Base-by-base conservation (phyloP, 108 stramenopile species). In the Aurantiochytrium sp. region DNA sequence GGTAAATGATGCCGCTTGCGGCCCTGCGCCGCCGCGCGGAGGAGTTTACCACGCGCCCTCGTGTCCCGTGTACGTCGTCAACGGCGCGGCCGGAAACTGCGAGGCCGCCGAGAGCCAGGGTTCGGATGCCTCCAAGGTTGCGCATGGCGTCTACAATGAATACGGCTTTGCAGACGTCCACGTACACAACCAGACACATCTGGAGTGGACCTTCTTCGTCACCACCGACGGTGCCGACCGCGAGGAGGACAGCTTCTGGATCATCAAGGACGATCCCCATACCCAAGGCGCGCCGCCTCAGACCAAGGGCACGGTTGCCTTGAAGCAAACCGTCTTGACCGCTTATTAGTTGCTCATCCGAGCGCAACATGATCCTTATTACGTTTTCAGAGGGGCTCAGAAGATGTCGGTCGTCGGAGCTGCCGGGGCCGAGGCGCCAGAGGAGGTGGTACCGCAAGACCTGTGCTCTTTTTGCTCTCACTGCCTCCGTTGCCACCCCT, bases 71-170 rank as follows among this genome's bases (percentile, higher is more conserved):
- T 89, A 92, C 87, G 31, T 92, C 30, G 86, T 91, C 42, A 90
- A 89, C 55, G 92, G 92, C 4, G 92, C 91, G 19, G 91, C 88
- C 4, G 92, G 92, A 5, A 91, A 89, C 90, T 54, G 52, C 36
- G 92, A 92, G 89, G 87, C 17, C 4, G 27, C 17, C 48, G 54
- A 21, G 31, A 53, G 15, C 27, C 37, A 52, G 4, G 53, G 54
- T 17, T 4, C 24, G n/a, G 12, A 36, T 27, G 3, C 41, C 37
- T 24, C 37, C 37, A 3, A 36, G 12, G 27, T 85, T 85, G 86
- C 22, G 3, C 55, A 30, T 31, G 87, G 30, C 27, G 68, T 42
- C 37, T 69, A 69, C 39, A 22, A 68, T 10, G 68, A 87, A 6
- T 85, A 36, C 12, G 87, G 87, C 39, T 86, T 39, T 45, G 87